Evolutionary conservation across 768 basidiomycete genomes (phyloP), one percentile per base, ranked within the genome.

Genomic region (Tricholoma sp.): DNA sequence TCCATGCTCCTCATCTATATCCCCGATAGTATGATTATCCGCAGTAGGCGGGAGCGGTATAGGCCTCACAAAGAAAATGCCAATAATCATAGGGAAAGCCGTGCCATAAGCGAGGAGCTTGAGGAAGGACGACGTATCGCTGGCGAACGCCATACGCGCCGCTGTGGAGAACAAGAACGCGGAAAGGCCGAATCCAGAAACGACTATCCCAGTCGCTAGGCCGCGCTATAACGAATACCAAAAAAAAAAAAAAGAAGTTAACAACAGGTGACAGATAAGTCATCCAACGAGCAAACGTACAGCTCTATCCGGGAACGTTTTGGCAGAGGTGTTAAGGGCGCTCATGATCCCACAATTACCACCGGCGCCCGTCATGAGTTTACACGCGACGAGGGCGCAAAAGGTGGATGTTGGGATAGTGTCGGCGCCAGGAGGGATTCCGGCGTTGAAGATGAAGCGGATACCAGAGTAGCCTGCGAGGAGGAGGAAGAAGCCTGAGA

Each of bases 171-270:
- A 97, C 59, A 90, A 76, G 76, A 96, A 96, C 0, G 94, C 94
- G 0, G 91, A 94, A 11, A 97, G 82, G 0, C 94, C 94, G 61
- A 91, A 94, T 31, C 91, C 94, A 0, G 91, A 91, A 16, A 94
- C 70, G 24, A 94, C 92, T 10, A 92, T 67, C 2, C 87, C 41
- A 8, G 74, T 83, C 56, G 68, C 82, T 34, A 74, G 76, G 16
- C 83, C 81, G 31, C 80, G 81, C 81, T 83, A 47, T 9, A 32
- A 11, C 31, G 10, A n/a, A 27, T 27, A 27, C 24, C 31, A 32
- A 32, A 31, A 41, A 12, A 11, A 31, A 19, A 18, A 18, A 39
- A 10, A 54, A 12, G 11, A 8, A 14, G 14, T 37, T 37, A 37
- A 12, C 11, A 37, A 9, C 11, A 52, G n/a, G n/a, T n/a, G n/a